Evolutionary conservation across 148 eudicot species (phyloP).

Genomic region (Rhododendron vialii): DNA sequence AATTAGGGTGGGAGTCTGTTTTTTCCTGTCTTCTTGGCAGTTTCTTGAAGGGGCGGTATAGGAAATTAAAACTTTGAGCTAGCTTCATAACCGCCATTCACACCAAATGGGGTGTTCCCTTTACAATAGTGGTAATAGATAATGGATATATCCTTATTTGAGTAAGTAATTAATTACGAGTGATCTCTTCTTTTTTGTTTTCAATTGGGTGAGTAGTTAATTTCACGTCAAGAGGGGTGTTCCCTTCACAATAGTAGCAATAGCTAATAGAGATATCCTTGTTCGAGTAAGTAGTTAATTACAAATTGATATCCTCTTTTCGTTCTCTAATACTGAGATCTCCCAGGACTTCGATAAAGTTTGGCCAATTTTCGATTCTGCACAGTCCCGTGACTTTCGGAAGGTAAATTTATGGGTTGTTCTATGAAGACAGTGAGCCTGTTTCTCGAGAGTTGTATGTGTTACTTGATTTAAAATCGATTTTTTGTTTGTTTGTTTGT

Average conservation of each 20-base stretch:
- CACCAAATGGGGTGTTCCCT: not conserved
- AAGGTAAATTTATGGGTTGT: conserved; percentile 44
- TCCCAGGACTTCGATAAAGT: conserved; percentile 91
- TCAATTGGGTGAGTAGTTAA: not conserved
- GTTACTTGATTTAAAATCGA: not conserved
- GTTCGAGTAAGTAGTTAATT: not conserved
- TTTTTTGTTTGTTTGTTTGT: not conserved
- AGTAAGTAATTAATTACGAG: not conserved
- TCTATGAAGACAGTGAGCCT: not conserved
- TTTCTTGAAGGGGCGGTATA: not conserved
- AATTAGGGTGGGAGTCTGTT: not conserved
- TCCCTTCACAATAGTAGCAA: not conserved
- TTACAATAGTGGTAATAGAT: not conserved
- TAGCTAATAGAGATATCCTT: not conserved
- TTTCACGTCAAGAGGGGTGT: not conserved
- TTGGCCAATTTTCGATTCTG: conserved; percentile 98
- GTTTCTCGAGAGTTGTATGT: no score
- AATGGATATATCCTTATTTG: not conserved
- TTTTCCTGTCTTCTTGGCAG: not conserved
- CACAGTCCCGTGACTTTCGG: conserved; percentile 95
- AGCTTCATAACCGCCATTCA: not conserved
- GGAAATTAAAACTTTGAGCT: not conserved
- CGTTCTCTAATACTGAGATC: conserved; percentile 21
- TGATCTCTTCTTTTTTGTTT: not conserved
- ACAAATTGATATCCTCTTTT: conserved; percentile 4